Evolutionary conservation across 2,329 filamentous ascomycete genomes (phyloP).

Genomic region (Fusarium brachygibbosum): DNA sequence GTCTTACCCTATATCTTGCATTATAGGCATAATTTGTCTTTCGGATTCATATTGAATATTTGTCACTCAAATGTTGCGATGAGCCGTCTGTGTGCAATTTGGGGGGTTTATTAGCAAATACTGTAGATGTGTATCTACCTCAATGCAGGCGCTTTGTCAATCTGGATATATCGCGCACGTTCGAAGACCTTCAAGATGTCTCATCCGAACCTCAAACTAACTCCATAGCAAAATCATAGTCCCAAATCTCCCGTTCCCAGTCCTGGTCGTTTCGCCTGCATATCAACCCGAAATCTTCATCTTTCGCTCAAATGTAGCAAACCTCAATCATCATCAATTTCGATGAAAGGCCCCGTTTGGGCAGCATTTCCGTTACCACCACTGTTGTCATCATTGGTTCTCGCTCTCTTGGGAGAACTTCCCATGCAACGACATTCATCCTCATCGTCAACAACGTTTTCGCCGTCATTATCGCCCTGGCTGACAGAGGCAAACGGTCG

Average conservation of each 20-base stretch:
- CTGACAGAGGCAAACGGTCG: not conserved
- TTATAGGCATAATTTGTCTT: not conserved
- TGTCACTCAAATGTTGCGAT: not conserved
- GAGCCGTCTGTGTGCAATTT: not conserved
- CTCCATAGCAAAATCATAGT: not conserved
- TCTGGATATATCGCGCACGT: slow-evolving; percentile 2
- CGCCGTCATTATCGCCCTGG: not conserved
- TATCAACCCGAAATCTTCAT: slow-evolving; percentile 5
- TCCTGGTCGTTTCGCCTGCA: slow-evolving; percentile 1
- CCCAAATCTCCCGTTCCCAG: not conserved
- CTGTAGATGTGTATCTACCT: not conserved
- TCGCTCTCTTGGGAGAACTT: slow-evolving; percentile 4
- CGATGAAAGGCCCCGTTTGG: not conserved
- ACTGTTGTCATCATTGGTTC: not conserved
- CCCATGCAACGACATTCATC: not conserved
- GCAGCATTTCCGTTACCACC: not conserved
- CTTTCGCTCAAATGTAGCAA: not conserved
- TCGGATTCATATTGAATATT: not conserved
- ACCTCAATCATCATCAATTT: not conserved
- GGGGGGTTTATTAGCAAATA: slow-evolving; percentile 8
- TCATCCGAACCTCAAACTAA: not conserved
- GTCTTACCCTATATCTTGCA: not conserved
- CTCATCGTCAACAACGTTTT: not conserved
- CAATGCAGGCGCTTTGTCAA: slow-evolving; percentile 7
- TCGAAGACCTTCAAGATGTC: not conserved